Evolutionary conservation across 1,284 basidiomycete species (phyloP).

Genomic region (Leccinum pachyderme): DNA sequence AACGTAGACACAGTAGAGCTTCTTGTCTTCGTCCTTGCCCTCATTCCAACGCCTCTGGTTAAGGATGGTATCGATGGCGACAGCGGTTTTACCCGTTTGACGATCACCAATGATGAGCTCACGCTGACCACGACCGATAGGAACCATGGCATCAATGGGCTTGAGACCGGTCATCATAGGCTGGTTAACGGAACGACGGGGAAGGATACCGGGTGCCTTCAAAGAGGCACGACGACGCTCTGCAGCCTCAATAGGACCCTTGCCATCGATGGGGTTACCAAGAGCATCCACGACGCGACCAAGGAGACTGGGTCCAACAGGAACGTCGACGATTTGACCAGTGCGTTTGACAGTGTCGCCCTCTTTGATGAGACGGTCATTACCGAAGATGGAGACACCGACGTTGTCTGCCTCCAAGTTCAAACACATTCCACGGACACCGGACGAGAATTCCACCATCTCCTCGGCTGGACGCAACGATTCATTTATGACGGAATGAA

Average conservation of each 20-base stretch:
- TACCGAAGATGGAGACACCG: conserved; percentile 99
- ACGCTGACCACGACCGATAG: conserved; percentile 99
- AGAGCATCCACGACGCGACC: conserved; percentile 99
- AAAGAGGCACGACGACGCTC: conserved; percentile 96
- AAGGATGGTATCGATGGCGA: conserved; percentile 99
- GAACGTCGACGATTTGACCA: conserved; percentile 99
- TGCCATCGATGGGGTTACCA: conserved; percentile 99
- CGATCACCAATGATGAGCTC: conserved; percentile 99
- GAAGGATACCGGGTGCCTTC: conserved; percentile 98
- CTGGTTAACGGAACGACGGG: conserved; percentile 99
- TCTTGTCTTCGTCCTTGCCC: conserved; percentile 92
- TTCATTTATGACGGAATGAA: conserved; percentile 9
- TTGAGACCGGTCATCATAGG: conserved; percentile 99
- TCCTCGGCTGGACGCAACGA: conserved; percentile 74
- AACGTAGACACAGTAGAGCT: conserved; percentile 99
- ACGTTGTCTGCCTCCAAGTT: conserved; percentile 99
- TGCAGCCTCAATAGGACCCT: conserved; percentile 91
- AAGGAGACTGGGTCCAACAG: conserved; percentile 93
- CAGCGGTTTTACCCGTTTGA: conserved; percentile 99
- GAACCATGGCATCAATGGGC: conserved; percentile 99
- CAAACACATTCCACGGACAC: conserved; percentile 97
- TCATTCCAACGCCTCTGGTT: conserved; percentile 99
- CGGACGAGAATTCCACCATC: conserved; percentile 99
- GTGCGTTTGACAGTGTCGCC: conserved; percentile 99
- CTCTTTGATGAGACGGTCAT: conserved; percentile 99